A percentile compares a stretch with the other conserved stretches of the same genome.
These are phyloP conservation scores for Nicotiana benthamiana DNA, from an alignment of 257 asterid genomes.

Conservation along the genomic window DNA sequence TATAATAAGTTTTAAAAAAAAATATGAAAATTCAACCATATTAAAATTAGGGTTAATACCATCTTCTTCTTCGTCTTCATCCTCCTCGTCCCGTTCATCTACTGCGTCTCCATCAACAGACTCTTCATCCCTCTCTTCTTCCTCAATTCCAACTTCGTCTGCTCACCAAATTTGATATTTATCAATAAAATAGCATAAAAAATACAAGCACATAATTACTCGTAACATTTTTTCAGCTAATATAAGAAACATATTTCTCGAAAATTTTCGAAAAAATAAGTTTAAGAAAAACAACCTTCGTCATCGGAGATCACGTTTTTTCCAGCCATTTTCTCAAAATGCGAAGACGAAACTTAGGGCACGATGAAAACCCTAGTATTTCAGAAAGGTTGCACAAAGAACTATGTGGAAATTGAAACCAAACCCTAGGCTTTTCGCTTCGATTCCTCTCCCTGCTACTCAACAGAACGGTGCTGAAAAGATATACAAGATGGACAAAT, in stretches of 20 bases:
- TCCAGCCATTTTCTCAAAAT: constrained; percentile 44
- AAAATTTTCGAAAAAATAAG: background rate
- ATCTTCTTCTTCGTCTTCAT: constrained; percentile 84
- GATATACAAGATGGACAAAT: background rate
- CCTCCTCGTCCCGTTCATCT: constrained; percentile 50
- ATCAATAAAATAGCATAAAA: background rate
- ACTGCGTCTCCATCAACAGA: constrained; percentile 38
- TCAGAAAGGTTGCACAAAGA: background rate
- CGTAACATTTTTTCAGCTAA: background rate
- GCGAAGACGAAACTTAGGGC: constrained; percentile 13
- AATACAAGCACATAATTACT: background rate
- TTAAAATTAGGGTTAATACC: constrained; percentile 24
- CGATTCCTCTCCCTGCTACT: background rate
- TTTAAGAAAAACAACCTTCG: constrained; percentile 40
- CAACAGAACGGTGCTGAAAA: background rate
- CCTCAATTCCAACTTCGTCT: constrained; percentile 64
- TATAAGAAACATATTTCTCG: background rate
- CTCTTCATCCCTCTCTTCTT: constrained; percentile 72
- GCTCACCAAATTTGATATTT: background rate
- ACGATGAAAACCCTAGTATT: constrained; percentile 36
- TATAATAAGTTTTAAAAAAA: background rate
- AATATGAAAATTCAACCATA: background rate
- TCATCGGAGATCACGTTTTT: constrained; percentile 67
- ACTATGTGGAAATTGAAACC: background rate
- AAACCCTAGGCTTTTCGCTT: background rate